Evolutionary conservation across 176 grass and related monocot species (phyloP).

Genomic region (Rhipidocladum racemiflorum): DNA sequence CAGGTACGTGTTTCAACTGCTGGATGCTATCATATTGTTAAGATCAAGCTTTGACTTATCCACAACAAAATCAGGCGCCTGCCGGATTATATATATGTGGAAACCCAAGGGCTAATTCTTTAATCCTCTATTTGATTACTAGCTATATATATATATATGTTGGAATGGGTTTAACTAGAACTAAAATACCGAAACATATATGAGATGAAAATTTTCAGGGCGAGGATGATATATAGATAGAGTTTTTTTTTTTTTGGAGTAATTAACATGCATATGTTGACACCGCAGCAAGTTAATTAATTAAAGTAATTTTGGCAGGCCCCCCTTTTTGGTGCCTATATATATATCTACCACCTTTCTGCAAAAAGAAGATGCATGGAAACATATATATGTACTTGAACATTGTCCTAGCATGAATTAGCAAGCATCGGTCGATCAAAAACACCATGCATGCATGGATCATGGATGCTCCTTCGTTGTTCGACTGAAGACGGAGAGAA

Average conservation of each 20-base stretch:
- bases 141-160: too few relatives aligned
- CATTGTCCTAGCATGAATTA: neutral
- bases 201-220: neutral
- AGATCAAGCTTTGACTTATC: neutral
- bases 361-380: neutral
- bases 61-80: too few relatives aligned
- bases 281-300: too few relatives aligned
- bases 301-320: neutral
- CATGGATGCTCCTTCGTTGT: too few relatives aligned
- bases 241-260: neutral
- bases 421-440: neutral
- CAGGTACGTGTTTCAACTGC: too few relatives aligned
- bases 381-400: neutral
- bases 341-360: neutral
- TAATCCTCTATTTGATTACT: neutral
- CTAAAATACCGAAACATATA: neutral
- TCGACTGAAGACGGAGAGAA: neutral
- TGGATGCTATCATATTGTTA: too few relatives aligned
- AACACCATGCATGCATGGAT: neutral
- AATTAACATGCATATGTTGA: too few relatives aligned
- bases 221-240: neutral
- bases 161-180: neutral
- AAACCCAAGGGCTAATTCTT: neutral
- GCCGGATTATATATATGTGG: too few relatives aligned
- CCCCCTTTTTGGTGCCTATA: neutral